Conservation (phyloP, 495 filamentous ascomycete genomes). For the Podospora appendiculata region DNA sequence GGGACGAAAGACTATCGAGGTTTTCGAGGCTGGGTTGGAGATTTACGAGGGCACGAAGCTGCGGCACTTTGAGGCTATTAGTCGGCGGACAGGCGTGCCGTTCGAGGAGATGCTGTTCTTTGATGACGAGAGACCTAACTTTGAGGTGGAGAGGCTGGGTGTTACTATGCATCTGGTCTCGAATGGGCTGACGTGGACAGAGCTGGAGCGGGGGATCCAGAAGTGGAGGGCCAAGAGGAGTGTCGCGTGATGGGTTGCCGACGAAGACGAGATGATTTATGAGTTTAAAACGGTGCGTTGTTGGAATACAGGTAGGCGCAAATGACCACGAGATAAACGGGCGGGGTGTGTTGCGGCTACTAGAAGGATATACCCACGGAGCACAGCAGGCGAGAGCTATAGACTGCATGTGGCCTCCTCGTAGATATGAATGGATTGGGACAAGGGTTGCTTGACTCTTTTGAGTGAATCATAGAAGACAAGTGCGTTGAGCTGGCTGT, state of each 20-base stretch:
- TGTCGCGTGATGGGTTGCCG: slow-evolving; percentile 6
- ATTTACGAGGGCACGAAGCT: slow-evolving; percentile 87
- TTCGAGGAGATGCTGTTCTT: slow-evolving; percentile 94
- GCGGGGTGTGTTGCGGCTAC: too few species aligned
- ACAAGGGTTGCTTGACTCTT: too few species aligned
- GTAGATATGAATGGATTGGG: too few species aligned
- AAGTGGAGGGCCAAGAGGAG: slow-evolving; percentile 65
- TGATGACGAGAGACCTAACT: slow-evolving; percentile 85
- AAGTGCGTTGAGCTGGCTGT: too few species aligned
- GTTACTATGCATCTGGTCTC: slow-evolving; percentile 80
- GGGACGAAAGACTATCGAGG: slow-evolving; percentile 53
- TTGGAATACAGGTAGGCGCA: too few species aligned
- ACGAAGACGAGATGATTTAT: too few species aligned
- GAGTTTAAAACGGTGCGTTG: too few species aligned
- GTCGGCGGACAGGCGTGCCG: slow-evolving; percentile 54
- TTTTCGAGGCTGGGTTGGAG: slow-evolving; percentile 75
- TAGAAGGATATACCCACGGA: too few species aligned
- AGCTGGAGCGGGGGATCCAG: slow-evolving; percentile 71
- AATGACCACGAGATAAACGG: too few species aligned
- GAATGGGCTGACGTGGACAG: slow-evolving; percentile 63
- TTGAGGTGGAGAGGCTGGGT: slow-evolving; percentile 75
- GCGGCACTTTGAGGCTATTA: slow-evolving; percentile 68
- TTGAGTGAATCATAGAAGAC: too few species aligned
- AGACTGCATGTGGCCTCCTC: too few species aligned
- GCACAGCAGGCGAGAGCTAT: too few species aligned